phyloP scores from a whole-genome alignment of 139 green algal species.

The Picochlorum sp. region DNA sequence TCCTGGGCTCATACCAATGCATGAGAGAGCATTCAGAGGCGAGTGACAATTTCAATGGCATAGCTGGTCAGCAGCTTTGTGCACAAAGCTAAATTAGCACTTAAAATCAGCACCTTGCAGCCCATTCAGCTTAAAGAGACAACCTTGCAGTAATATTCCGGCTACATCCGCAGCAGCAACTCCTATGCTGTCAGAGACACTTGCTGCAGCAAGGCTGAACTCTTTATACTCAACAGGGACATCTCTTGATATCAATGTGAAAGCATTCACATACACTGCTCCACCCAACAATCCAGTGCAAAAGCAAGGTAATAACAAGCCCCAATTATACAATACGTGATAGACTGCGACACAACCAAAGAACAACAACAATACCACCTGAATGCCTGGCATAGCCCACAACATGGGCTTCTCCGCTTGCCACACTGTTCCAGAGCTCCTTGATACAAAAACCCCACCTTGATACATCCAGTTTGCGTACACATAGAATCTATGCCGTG shows the following conservation, averaged over 20 bases:
- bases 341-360: conserved; percentile 33
- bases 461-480: conserved; percentile 46
- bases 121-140: conserved; percentile 37
- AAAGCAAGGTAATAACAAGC: conserved; percentile 40
- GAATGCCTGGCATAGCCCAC: conserved; percentile 49
- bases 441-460: conserved; percentile 49
- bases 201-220: conserved; percentile 47
- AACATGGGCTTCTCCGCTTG: conserved; percentile 26
- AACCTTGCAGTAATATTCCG: conserved; percentile 52
- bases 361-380: conserved; percentile 45
- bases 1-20: too few relatives aligned
- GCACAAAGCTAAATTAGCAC: conserved; percentile 8
- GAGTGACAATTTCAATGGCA: background rate
- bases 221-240: conserved; percentile 30
- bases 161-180: conserved; percentile 41
- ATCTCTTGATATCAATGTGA: conserved; percentile 40
- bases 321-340: conserved; percentile 40
- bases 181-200: conserved; percentile 45
- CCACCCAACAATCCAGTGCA: conserved; percentile 47
- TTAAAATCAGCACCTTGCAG: conserved; percentile 32
- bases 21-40: too few relatives aligned
- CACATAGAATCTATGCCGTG: conserved; percentile 46
- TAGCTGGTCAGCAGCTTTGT: background rate
- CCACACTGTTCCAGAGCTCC: conserved; percentile 48
- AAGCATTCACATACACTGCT: conserved; percentile 57